phyloP scores from a whole-genome alignment of 225 moss, liverwort and hornwort species.

The Pseudoscleropodium purum region DNA sequence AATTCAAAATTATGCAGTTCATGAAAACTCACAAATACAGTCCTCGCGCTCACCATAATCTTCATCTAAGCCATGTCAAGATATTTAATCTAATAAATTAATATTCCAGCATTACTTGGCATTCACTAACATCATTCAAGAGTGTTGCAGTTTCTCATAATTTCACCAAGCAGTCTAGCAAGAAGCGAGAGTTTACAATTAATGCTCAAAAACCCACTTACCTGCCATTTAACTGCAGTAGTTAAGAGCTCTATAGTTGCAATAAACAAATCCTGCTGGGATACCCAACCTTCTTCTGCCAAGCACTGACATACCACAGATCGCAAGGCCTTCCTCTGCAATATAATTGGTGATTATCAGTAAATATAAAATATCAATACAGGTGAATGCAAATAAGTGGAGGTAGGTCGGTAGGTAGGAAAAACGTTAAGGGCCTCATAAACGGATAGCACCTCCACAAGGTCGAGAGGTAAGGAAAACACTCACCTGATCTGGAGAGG shows the following conservation, averaged over 20 bases:
- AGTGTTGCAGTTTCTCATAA: neutral
- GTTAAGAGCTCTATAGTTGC: constrained; percentile 68
- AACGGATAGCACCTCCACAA: neutral
- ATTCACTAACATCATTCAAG: neutral
- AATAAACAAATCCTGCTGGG: constrained; percentile 54
- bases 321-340: constrained; percentile 58
- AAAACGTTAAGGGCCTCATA: neutral
- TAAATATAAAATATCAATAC: neutral
- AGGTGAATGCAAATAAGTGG: neutral
- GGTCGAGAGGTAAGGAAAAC: neutral
- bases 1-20: neutral
- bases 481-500: constrained; percentile 60
- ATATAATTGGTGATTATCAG: neutral
- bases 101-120: neutral
- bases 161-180: neutral
- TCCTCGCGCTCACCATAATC: neutral
- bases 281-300: constrained; percentile 60
- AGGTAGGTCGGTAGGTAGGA: neutral
- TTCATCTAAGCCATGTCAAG: neutral
- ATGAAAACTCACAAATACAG: neutral
- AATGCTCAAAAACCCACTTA: constrained; percentile 1
- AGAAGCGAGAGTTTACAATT: neutral
- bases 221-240: constrained; percentile 82
- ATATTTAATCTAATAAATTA: neutral
- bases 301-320: constrained; percentile 50